phyloP scores from a whole-genome alignment of 805 yeast genomes.

The Pichia cephalocereana region DNA sequence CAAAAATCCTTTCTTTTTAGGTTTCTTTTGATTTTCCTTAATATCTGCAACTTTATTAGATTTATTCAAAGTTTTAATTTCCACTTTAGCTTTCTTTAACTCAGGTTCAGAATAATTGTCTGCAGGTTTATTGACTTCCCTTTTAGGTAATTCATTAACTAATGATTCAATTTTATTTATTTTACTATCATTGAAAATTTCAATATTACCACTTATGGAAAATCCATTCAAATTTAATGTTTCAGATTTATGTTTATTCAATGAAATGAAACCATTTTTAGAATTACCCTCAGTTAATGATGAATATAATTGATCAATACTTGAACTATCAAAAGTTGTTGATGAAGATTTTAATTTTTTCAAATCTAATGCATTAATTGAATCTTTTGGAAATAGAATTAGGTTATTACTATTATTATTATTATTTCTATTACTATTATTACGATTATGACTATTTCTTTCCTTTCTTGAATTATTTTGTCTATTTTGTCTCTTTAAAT shows the following conservation, averaged over 20 bases:
- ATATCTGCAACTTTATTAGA: background rate
- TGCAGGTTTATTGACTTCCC: conserved; percentile 20
- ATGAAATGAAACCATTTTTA: conserved; percentile 23
- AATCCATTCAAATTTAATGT: conserved; percentile 29
- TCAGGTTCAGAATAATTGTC: no score
- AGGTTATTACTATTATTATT: conserved; percentile 11
- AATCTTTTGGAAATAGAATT: conserved; percentile 27
- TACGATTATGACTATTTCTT: conserved; percentile 1
- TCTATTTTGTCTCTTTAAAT: background rate
- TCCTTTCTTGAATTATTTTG: background rate
- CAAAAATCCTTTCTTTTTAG: conserved; percentile 7
- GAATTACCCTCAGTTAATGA: conserved; percentile 24
- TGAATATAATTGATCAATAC: conserved; percentile 19
- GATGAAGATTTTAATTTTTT: background rate
- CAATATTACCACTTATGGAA: conserved; percentile 39
- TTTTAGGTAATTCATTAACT: conserved; percentile 44
- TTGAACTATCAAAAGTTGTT: background rate
- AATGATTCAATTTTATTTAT: conserved; percentile 45
- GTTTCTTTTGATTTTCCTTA: background rate
- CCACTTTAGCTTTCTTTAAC: background rate
- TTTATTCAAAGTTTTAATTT: background rate
- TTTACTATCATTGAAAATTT: conserved; percentile 39
- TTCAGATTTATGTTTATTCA: conserved; percentile 3
- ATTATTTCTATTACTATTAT: background rate
- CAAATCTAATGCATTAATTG: conserved; percentile 21